phyloP scores from a whole-genome alignment of 257 asterid genomes.

The Cruciata laevipes region DNA sequence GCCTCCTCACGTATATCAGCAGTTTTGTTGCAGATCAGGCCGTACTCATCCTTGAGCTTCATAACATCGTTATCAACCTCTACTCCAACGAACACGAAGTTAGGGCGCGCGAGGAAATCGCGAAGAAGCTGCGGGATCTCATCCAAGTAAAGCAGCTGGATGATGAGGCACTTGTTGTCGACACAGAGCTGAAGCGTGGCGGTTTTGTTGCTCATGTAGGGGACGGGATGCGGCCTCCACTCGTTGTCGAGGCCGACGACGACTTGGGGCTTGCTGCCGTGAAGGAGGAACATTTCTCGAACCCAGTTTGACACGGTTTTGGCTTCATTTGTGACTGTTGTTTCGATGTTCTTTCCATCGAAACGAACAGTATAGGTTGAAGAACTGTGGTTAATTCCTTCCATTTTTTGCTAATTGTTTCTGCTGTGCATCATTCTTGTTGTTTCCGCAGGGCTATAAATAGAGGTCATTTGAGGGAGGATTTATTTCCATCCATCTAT shows the following conservation, averaged over 20 bases:
- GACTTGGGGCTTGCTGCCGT: background rate
- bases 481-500: too few relatives aligned
- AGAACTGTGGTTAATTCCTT: background rate
- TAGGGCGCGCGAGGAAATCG: conserved; percentile 7
- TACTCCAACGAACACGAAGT: conserved; percentile 23
- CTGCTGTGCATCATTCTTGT: background rate
- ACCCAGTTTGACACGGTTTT: background rate
- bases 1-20: conserved; percentile 22
- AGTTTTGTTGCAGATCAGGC: conserved; percentile 8
- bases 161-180: background rate
- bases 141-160: background rate
- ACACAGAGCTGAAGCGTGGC: background rate
- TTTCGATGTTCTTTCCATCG: background rate
- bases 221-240: background rate
- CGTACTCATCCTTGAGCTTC: conserved; percentile 19
- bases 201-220: background rate
- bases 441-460: background rate
- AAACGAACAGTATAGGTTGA: background rate
- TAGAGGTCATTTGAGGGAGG: background rate
- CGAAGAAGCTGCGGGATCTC: conserved; percentile 6
- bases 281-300: background rate
- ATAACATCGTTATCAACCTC: conserved; percentile 20
- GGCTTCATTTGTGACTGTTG: background rate
- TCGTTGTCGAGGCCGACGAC: conserved; percentile 22
- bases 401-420: background rate